Percentiles rank a stretch among this genome's conserved stretches.
Evolutionary conservation across 1,284 basidiomycete species (phyloP).

Genomic region (Papiliotrema laurentii): DNA sequence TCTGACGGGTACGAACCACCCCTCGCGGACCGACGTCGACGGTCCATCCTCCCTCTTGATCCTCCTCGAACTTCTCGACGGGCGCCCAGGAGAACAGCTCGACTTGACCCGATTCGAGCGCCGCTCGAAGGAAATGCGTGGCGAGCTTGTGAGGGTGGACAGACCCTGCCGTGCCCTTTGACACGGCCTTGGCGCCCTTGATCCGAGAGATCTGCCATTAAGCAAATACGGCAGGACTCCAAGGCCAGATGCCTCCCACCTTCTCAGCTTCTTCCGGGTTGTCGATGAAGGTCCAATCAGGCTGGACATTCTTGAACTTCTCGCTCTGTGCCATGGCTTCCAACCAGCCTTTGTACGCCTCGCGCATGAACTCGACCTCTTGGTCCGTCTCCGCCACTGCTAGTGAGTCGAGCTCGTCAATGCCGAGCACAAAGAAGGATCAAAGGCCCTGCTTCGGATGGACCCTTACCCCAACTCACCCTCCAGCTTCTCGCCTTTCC

Average conservation of each 20-base stretch:
- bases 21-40: slow-evolving; percentile 24
- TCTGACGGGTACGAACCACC: slow-evolving; percentile 17
- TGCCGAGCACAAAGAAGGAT: background rate
- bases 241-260: slow-evolving; percentile 8
- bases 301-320: slow-evolving; percentile 8
- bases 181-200: slow-evolving; percentile 7
- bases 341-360: background rate
- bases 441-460: background rate
- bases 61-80: slow-evolving; percentile 7
- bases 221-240: background rate
- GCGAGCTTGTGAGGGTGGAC: slow-evolving; percentile 34
- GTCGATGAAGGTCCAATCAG: slow-evolving; percentile 23
- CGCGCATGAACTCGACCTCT: background rate
- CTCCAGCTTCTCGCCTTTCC: slow-evolving; percentile 26
- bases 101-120: slow-evolving; percentile 10
- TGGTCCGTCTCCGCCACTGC: background rate
- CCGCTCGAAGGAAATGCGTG: slow-evolving; percentile 18
- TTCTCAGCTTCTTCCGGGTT: slow-evolving; percentile 26
- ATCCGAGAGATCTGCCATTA: slow-evolving; percentile 8
- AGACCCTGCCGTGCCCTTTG: slow-evolving; percentile 20
- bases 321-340: background rate
- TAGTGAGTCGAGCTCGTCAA: too few relatives aligned
- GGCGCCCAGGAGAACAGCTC: slow-evolving; percentile 21
- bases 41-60: slow-evolving; percentile 6
- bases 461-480: slow-evolving; percentile 10